phyloP scores from a whole-genome alignment of 192 early-diverging fungal species.

The Dissophora ornata region DNA sequence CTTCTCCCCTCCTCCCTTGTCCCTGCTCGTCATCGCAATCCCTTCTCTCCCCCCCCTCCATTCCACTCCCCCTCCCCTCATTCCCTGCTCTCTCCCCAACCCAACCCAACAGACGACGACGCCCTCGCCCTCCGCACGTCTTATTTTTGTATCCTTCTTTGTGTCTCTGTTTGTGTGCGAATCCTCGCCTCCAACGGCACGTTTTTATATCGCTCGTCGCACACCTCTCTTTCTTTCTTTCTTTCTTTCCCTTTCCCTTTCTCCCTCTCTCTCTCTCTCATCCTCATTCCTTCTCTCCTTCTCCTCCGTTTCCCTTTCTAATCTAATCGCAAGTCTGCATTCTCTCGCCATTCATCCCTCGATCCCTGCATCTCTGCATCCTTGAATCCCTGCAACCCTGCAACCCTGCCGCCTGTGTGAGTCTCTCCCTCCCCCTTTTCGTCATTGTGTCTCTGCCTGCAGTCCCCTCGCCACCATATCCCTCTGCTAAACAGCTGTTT shows the following conservation, averaged over 20 bases:
- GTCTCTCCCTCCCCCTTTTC: too few relatives aligned
- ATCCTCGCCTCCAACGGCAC: not conserved
- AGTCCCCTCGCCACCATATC: too few relatives aligned
- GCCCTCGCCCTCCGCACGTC: too few relatives aligned
- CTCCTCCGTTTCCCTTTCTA: too few relatives aligned
- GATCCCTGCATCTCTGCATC: too few relatives aligned
- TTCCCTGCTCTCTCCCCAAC: not conserved
- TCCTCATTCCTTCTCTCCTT: not conserved
- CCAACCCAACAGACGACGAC: not conserved
- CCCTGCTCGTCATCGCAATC: too few relatives aligned
- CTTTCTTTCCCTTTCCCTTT: not conserved
- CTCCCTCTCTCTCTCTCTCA: not conserved
- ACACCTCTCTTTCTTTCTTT: slow-evolving; percentile 7
- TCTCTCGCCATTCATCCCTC: too few relatives aligned
- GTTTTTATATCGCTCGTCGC: not conserved
- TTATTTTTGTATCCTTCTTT: not conserved
- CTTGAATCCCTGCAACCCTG: too few relatives aligned
- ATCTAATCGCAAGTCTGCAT: too few relatives aligned
- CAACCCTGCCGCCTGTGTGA: too few relatives aligned
- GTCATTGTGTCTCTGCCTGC: too few relatives aligned
- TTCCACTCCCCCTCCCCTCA: not conserved
- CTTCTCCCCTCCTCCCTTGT: not conserved
- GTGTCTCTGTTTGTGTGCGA: not conserved
- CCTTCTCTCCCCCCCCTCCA: not conserved
- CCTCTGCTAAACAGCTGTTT: too few relatives aligned